Base-by-base conservation (phyloP, 768 basidiomycete species). In the Lactifluus echinatus region DNA sequence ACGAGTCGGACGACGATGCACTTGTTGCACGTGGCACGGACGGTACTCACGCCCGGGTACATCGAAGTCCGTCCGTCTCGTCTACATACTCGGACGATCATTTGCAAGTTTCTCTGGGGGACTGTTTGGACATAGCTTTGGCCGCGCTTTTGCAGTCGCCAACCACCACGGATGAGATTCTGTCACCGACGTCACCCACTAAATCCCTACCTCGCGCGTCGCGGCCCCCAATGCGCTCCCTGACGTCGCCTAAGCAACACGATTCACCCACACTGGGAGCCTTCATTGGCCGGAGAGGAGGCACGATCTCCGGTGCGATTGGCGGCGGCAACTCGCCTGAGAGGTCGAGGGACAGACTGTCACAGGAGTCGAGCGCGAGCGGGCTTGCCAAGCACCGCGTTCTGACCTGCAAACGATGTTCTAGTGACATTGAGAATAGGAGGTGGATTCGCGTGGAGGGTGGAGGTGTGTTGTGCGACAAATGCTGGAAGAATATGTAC, bases 401-500 rank as follows among this genome's bases (percentile, higher is more conserved):
- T 8, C 24, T 65, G 44, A 54, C 56, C 43, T 96, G 93, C 66
- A 71, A 83, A 49, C 79, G 82, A 61, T 96, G 93, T 70, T 69
- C 75, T 53, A 77, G 77, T 68, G 71, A 64, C 60, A 85, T 95
- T 54, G 84, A 86, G 36, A 87, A 92, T 67, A 85, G 87, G 62
- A 74, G 87, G 63, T 94, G 85, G 91, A 86, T 90, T 59, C 78
- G 76, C 66, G 84, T 83, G 71, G 91, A 85, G 68, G 85, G 80
- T 55, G 80, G 21, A 12, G 63, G 72, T 37, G 83, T 92, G 36
- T 71, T 96, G 64, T 96, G 94, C 69, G 94, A 93, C 67, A 72
- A 71, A 65, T 94, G 93, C 69, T 96, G 93, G 93, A 96, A 95
- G 76, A 84, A 88, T 66, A 87, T 94, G 85, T 96, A 95, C 74